These are phyloP conservation scores for Oenanthe sinensis DNA, from an alignment of 129 eudicot species.

Conservation along the genomic window DNA sequence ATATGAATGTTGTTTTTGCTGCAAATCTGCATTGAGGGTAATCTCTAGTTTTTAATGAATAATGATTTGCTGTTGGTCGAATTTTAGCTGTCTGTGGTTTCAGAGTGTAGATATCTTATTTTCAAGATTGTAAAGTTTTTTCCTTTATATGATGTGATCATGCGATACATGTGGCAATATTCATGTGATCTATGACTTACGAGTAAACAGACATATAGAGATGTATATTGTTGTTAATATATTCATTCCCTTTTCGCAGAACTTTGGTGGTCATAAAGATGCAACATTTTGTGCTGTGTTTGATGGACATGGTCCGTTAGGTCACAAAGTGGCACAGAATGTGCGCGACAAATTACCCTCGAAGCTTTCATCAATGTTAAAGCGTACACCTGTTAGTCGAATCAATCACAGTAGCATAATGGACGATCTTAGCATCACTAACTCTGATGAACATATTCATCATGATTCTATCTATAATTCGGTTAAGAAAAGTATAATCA, in stretches of 20 bases:
- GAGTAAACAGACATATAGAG: background rate
- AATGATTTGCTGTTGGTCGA: background rate
- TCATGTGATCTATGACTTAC: background rate
- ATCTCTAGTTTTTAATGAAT: background rate
- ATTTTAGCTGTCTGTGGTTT: background rate
- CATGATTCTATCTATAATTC: conserved; percentile 22
- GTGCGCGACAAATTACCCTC: conserved; percentile 52
- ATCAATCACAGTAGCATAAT: background rate
- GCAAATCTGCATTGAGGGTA: background rate
- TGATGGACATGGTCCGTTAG: conserved; percentile 82
- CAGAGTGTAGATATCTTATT: background rate
- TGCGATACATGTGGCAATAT: background rate
- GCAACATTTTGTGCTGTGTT: conserved; percentile 54
- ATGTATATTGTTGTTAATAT: background rate
- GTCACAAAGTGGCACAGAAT: conserved; percentile 53
- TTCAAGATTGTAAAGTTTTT: too few relatives aligned
- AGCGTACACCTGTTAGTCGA: conserved; percentile 2
- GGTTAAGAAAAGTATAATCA: conserved; percentile 31
- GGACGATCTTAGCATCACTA: background rate
- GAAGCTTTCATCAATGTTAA: conserved; percentile 26
- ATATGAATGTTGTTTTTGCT: background rate
- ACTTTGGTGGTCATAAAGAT: conserved; percentile 46
- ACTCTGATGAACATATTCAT: conserved; percentile 6
- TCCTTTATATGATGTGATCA: background rate
- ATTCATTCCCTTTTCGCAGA: conserved; percentile 20